These are phyloP conservation scores for Pseudogymnoascus sp. DNA, from an alignment of 2,329 filamentous ascomycete species.

Conservation along the genomic window DNA sequence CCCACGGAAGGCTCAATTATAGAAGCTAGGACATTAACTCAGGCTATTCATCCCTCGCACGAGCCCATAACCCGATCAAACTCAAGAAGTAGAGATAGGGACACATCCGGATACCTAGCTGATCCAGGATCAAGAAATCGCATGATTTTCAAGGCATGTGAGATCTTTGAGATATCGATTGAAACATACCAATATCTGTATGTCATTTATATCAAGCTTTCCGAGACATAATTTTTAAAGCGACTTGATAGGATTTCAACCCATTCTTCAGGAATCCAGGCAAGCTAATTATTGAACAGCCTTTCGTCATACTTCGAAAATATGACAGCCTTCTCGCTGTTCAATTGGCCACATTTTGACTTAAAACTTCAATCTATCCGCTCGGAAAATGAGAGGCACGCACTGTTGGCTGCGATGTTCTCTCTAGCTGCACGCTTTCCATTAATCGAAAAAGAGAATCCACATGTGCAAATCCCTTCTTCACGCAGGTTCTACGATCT, in stretches of 20 bases:
- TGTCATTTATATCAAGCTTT: neutral
- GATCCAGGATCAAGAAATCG: neutral
- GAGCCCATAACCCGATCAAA: neutral
- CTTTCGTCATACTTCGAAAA: slow-evolving; percentile 13
- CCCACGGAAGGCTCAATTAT: neutral
- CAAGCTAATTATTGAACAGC: neutral
- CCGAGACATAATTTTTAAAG: neutral
- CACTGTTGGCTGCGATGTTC: slow-evolving; percentile 28
- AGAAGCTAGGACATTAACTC: neutral
- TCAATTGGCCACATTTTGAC: slow-evolving; percentile 13
- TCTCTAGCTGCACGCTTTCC: slow-evolving; percentile 23
- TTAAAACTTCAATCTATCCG: slow-evolving; percentile 10
- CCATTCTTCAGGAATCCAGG: neutral
- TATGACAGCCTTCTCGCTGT: slow-evolving; percentile 15
- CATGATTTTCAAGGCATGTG: neutral
- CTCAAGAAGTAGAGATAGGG: neutral
- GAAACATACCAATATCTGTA: neutral
- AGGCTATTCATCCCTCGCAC: neutral
- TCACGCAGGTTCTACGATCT: slow-evolving; percentile 18
- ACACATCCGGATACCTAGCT: neutral
- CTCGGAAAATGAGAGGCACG: slow-evolving; percentile 12
- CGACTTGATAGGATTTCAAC: neutral
- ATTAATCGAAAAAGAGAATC: neutral
- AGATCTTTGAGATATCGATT: neutral
- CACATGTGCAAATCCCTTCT: slow-evolving; percentile 5